phyloP scores from a whole-genome alignment of 805 yeast genomes.

The Debaryomyces maramus region DNA sequence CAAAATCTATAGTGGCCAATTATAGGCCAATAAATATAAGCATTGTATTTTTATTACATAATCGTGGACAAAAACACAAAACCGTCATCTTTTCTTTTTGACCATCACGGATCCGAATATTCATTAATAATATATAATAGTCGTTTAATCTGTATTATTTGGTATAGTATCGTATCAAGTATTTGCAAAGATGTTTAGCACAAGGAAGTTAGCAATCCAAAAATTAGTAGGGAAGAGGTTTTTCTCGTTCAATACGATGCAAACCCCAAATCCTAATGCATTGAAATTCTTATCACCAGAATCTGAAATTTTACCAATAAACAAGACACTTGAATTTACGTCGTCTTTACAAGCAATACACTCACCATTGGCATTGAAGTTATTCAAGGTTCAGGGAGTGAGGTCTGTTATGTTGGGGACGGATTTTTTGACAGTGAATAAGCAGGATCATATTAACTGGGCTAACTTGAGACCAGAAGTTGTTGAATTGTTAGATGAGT shows the following conservation, averaged over 20 bases:
- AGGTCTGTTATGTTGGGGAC: slow-evolving; percentile 71
- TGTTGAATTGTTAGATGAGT: slow-evolving; percentile 59
- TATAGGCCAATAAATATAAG: not conserved
- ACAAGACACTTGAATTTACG: slow-evolving; percentile 53
- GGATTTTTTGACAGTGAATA: slow-evolving; percentile 72
- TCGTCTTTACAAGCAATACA: slow-evolving; percentile 53
- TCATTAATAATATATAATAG: not conserved
- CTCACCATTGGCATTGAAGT: slow-evolving; percentile 63
- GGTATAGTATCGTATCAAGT: no score
- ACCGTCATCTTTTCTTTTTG: not conserved
- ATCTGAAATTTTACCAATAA: slow-evolving; percentile 45
- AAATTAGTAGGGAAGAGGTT: slow-evolving; percentile 16
- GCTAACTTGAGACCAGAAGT: slow-evolving; percentile 53
- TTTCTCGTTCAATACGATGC: slow-evolving; percentile 44
- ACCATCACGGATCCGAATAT: not conserved
- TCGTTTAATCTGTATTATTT: no score
- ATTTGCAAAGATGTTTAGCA: not conserved
- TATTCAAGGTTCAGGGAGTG: slow-evolving; percentile 65
- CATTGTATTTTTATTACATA: not conserved
- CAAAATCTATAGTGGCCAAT: not conserved
- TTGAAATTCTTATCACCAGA: slow-evolving; percentile 60
- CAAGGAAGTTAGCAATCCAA: not conserved
- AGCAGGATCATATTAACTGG: slow-evolving; percentile 65
- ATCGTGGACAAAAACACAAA: not conserved
- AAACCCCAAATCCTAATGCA: slow-evolving; percentile 78